Base-by-base conservation (phyloP, 768 basidiomycete species). In the Russula foetens region DNA sequence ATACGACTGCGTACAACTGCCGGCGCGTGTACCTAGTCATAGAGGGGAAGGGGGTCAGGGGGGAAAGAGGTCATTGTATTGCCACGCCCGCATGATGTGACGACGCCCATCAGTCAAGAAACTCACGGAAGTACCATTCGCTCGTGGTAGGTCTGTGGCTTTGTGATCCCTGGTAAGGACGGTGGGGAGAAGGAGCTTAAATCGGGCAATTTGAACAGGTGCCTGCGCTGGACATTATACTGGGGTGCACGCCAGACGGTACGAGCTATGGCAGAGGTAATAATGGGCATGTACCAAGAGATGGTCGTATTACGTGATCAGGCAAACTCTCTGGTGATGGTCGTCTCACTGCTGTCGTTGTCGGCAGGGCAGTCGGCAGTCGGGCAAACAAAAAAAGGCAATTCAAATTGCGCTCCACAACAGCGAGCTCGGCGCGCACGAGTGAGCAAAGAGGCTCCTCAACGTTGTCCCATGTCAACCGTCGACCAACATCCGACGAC, bases 121-220 rank as follows among this genome's bases (percentile, higher is more conserved):
- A 80, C 91, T 70, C 72, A 97, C 93, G 91, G 92, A 63, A 98
- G 78, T 63, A 94, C 80, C 76, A 90, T 95, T 63, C 82, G 80
- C 69, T 96, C 92, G 67, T 84, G 84, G 68, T 91, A 95, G 14
- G 75, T 81, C 67, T 90, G 87, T 11, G 75, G 67, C 58, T 79
- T 77, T 60, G 63, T 77, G 71, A 35, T 66, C 67, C 23, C 66
- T 59, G 9, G 67, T 69, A 60, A 77, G 6, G 53, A 75, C 2
- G 77, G 31, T 33, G 31, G 74, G 6, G 77, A 75, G 51, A 79
- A 67, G 7, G 75, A 74, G 2, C 81, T 74, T 26, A 84, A 68
- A 55, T 79, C 73, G 17, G 83, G 78, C 17, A 88, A 71, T 15
- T 77, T 79, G 50, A 66, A 66, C 4, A 66, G 33, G 31, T 56